Evolutionary conservation across 495 filamentous ascomycete genomes (phyloP).

Genomic region (Penicillium herquei): DNA sequence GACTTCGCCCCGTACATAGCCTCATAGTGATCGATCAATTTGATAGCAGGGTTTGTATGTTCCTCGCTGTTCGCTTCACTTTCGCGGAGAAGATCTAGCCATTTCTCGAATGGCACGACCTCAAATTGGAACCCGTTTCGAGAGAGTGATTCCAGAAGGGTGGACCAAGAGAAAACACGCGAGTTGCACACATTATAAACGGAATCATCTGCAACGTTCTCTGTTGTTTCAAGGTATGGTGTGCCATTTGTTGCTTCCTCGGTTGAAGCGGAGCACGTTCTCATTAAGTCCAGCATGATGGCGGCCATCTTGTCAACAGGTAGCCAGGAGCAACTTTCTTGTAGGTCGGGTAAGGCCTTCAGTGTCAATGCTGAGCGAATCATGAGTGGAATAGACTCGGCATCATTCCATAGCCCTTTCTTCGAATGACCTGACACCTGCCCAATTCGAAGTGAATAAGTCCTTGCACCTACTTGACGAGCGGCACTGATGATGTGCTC

Average conservation of each 20-base stretch:
- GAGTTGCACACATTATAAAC: constrained; percentile 57
- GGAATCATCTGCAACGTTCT: constrained; percentile 23
- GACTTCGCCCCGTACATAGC: constrained; percentile 23
- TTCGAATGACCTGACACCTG: constrained; percentile 57
- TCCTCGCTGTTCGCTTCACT: constrained; percentile 46
- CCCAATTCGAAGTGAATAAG: constrained; percentile 55
- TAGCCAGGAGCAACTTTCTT: constrained; percentile 50
- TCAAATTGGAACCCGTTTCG: constrained; percentile 46
- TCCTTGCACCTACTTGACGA: constrained; percentile 32
- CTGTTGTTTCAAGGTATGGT: too few species aligned
- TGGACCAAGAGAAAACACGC: constrained; percentile 49
- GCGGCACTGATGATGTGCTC: constrained; percentile 50
- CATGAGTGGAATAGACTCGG: constrained; percentile 56
- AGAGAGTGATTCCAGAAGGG: constrained; percentile 46
- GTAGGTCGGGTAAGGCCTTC: constrained; percentile 46
- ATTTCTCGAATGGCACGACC: constrained; percentile 42
- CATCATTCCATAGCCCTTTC: constrained; percentile 58
- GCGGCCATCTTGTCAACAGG: constrained; percentile 55
- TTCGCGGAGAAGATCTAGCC: constrained; percentile 46
- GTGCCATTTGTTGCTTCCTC: background rate
- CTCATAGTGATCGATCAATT: constrained; percentile 56
- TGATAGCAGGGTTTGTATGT: constrained; percentile 55
- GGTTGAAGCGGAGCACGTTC: constrained; percentile 19
- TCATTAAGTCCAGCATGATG: constrained; percentile 47
- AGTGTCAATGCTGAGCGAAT: constrained; percentile 51